Percentiles rank a stretch among this genome's conserved stretches.
phyloP scores from a whole-genome alignment of 2,329 filamentous ascomycete genomes.

The Aspergillus sergii region DNA sequence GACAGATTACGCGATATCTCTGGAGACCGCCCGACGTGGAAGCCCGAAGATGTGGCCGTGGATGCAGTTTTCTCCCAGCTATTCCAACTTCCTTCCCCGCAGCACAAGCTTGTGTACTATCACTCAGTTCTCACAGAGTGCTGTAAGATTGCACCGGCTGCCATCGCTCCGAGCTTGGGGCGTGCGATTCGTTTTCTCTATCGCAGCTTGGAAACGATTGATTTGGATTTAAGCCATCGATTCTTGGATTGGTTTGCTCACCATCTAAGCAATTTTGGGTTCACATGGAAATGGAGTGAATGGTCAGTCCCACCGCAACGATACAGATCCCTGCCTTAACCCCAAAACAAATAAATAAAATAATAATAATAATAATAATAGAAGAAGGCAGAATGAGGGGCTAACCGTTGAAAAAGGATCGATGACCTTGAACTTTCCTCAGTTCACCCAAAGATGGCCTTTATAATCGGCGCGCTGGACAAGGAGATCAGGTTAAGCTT shows the following conservation, averaged over 20 bases:
- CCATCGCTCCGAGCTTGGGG: slow-evolving; percentile 92
- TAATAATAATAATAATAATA: neutral
- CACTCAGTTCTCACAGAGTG: slow-evolving; percentile 92
- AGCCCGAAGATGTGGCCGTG: slow-evolving; percentile 95
- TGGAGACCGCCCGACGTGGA: slow-evolving; percentile 78
- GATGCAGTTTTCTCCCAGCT: slow-evolving; percentile 97
- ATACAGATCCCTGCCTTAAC: neutral
- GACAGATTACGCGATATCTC: slow-evolving; percentile 74
- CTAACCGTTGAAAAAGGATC: slow-evolving; percentile 52
- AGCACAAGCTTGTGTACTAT: slow-evolving; percentile 96
- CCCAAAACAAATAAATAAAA: neutral
- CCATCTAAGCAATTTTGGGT: slow-evolving; percentile 97
- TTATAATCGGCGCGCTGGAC: slow-evolving; percentile 86
- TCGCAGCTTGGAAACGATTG: slow-evolving; percentile 76
- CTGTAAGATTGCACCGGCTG: slow-evolving; percentile 92
- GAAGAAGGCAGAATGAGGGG: neutral
- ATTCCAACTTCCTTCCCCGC: slow-evolving; percentile 80
- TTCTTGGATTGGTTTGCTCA: slow-evolving; percentile 98
- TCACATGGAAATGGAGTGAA: slow-evolving; percentile 99
- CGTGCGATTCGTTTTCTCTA: slow-evolving; percentile 92
- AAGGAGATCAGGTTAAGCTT: slow-evolving; percentile 98
- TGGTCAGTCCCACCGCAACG: slow-evolving; percentile 60
- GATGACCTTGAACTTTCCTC: slow-evolving; percentile 78
- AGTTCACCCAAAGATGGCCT: slow-evolving; percentile 86
- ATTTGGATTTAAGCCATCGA: slow-evolving; percentile 81